Percentiles rank a stretch among this genome's conserved stretches.
These are phyloP conservation scores for Diplodia mutila DNA, from an alignment of 2,329 filamentous ascomycete genomes.

Conservation along the genomic window DNA sequence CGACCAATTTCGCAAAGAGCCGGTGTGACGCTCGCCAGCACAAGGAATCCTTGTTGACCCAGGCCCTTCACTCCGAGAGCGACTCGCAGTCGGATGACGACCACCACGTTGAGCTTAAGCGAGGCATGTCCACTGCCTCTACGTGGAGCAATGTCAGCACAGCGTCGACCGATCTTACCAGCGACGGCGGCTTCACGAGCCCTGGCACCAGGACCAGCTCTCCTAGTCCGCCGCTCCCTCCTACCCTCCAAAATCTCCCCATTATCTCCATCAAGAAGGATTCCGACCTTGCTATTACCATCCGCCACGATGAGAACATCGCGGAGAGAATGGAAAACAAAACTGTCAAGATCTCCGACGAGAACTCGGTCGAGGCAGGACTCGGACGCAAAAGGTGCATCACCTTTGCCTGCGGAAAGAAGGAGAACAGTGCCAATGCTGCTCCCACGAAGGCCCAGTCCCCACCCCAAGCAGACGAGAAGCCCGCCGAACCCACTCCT, in stretches of 20 bases:
- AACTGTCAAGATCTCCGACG: constrained; percentile 41
- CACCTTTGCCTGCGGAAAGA: constrained; percentile 77
- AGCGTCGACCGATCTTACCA: constrained; percentile 89
- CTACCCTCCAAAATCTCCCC: constrained; percentile 50
- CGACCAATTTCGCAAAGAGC: constrained; percentile 53
- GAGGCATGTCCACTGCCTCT: constrained; percentile 60
- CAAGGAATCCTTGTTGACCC: constrained; percentile 83
- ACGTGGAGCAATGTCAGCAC: constrained; percentile 80
- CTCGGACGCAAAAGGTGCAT: constrained; percentile 84
- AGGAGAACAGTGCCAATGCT: constrained; percentile 51
- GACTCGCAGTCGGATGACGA: constrained; percentile 44
- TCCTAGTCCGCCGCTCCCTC: constrained; percentile 80
- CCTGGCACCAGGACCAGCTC: constrained; percentile 80
- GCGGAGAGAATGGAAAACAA: constrained; percentile 31
- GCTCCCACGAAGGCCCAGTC: constrained; percentile 35
- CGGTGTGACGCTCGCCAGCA: constrained; percentile 55
- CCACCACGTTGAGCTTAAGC: constrained; percentile 41
- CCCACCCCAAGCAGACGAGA: constrained; percentile 30
- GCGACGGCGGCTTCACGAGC: constrained; percentile 88
- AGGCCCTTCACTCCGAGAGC: constrained; percentile 68
- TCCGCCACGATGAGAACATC: constrained; percentile 43
- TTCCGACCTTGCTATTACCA: constrained; percentile 41
- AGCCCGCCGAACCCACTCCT: constrained; percentile 46
- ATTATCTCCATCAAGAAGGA: constrained; percentile 41
- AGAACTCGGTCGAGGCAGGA: constrained; percentile 64